phyloP scores from a whole-genome alignment of 352 stramenopile genomes.

The Nothophytophthora sp. region DNA sequence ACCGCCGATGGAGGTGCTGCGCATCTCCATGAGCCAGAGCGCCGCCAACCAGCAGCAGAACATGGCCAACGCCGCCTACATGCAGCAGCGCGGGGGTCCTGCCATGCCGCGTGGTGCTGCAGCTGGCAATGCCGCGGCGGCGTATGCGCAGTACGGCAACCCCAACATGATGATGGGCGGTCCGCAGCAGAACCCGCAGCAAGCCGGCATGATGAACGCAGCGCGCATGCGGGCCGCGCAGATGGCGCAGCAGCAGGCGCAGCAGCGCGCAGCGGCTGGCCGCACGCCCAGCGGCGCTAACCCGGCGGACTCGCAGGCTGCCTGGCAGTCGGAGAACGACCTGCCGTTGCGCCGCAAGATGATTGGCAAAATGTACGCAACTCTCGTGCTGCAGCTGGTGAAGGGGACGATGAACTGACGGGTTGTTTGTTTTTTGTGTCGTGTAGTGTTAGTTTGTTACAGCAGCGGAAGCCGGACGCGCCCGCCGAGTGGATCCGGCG shows the following conservation, averaged over 20 bases:
- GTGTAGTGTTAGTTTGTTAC: constrained; percentile 92
- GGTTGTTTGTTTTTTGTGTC: constrained; percentile 6
- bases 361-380: constrained; percentile 90
- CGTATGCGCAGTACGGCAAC: constrained; percentile 68
- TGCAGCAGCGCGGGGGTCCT: constrained; percentile 58
- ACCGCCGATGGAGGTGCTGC: constrained; percentile 85
- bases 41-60: constrained; percentile 55
- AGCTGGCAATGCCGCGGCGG: constrained; percentile 37
- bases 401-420: not conserved
- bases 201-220: constrained; percentile 40
- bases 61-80: constrained; percentile 66
- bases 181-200: constrained; percentile 30
- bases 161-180: constrained; percentile 67
- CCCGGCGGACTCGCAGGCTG: constrained; percentile 51
- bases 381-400: not conserved
- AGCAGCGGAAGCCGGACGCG: constrained; percentile 97
- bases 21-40: constrained; percentile 82
- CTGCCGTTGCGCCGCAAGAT: constrained; percentile 86
- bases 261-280: constrained; percentile 46
- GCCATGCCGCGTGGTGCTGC: constrained; percentile 51
- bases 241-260: constrained; percentile 47
- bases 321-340: constrained; percentile 89
- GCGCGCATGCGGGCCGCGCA: constrained; percentile 49
- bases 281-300: constrained; percentile 32
- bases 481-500: constrained; percentile 97